These are phyloP conservation scores for Claviceps arundinis DNA, from an alignment of 2,329 filamentous ascomycete genomes.

Conservation along the genomic window DNA sequence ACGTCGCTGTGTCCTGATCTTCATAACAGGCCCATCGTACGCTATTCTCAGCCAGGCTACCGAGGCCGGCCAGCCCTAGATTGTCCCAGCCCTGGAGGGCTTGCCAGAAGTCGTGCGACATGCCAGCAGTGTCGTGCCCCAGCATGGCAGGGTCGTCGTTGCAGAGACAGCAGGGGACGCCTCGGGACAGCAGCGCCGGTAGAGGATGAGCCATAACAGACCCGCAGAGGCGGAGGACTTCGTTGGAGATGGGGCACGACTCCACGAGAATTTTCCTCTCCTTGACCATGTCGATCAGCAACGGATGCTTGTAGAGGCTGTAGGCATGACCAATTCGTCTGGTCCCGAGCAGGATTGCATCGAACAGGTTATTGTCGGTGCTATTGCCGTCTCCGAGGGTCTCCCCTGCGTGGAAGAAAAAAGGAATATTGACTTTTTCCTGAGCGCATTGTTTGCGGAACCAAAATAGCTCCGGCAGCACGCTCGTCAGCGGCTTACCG, in stretches of 20 bases:
- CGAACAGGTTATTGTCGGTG: constrained; percentile 73
- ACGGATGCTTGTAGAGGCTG: constrained; percentile 80
- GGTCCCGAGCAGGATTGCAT: constrained; percentile 76
- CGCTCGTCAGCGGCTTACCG: constrained; percentile 60
- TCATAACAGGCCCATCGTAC: constrained; percentile 83
- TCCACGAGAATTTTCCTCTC: constrained; percentile 81
- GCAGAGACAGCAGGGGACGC: constrained; percentile 70
- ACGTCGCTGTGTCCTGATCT: constrained; percentile 57
- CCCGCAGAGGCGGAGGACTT: constrained; percentile 66
- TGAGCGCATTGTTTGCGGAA: constrained; percentile 75
- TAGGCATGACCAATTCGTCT: constrained; percentile 83
- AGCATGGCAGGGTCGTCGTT: constrained; percentile 88
- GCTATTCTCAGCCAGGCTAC: constrained; percentile 81
- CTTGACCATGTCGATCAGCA: constrained; percentile 78
- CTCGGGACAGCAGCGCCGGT: constrained; percentile 70
- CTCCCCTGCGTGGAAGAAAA: constrained; percentile 93
- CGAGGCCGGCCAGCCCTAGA: constrained; percentile 74
- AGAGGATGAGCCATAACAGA: constrained; percentile 68
- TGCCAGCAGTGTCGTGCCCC: constrained; percentile 66
- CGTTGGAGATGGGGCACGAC: constrained; percentile 82
- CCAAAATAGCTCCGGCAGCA: constrained; percentile 82
- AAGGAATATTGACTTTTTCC: constrained; percentile 70
- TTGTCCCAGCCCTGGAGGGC: constrained; percentile 85
- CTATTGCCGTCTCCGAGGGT: constrained; percentile 61
- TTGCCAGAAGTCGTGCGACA: constrained; percentile 89